Percentiles rank a stretch among this genome's conserved stretches.
These are phyloP conservation scores for Tillandsia leiboldiana DNA, from an alignment of 176 grass and related monocot genomes.

Conservation along the genomic window DNA sequence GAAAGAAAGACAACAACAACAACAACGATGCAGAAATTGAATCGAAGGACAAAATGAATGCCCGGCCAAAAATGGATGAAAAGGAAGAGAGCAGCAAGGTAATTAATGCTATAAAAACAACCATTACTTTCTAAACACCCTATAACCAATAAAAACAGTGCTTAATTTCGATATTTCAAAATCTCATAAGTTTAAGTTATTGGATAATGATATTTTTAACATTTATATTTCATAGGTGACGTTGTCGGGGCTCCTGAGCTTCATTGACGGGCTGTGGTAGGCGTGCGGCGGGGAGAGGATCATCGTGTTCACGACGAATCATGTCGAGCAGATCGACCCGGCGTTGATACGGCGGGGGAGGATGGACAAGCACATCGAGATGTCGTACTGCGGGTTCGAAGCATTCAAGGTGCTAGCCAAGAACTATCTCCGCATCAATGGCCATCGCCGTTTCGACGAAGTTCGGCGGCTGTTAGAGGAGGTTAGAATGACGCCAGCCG, in stretches of 20 bases:
- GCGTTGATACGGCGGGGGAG: conserved; percentile 47
- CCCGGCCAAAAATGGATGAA: background rate
- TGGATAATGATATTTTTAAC: too few relatives aligned
- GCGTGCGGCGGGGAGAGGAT: conserved; percentile 46
- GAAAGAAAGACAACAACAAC: background rate
- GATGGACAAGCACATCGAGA: conserved; percentile 79
- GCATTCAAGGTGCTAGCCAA: conserved; percentile 48
- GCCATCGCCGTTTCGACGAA: conserved; percentile 11
- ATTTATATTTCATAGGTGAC: conserved; percentile 18
- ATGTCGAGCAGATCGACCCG: conserved; percentile 40
- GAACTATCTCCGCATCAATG: conserved; percentile 27
- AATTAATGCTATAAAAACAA: too few relatives aligned
- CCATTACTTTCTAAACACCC: too few relatives aligned
- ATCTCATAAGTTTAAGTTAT: too few relatives aligned
- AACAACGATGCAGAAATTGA: background rate
- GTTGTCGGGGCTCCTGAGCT: conserved; percentile 53
- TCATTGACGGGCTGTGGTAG: conserved; percentile 65
- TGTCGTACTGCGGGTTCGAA: conserved; percentile 55
- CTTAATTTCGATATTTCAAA: too few relatives aligned
- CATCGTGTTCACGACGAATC: conserved; percentile 59
- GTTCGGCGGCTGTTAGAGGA: conserved; percentile 20
- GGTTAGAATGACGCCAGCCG: conserved; percentile 49
- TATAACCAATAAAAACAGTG: too few relatives aligned
- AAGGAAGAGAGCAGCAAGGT: conserved; percentile 24
- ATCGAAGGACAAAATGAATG: conserved; percentile 5